Evolutionary conservation across 805 yeast genomes (phyloP).

Genomic region (Blastobotrys peoriensis): DNA sequence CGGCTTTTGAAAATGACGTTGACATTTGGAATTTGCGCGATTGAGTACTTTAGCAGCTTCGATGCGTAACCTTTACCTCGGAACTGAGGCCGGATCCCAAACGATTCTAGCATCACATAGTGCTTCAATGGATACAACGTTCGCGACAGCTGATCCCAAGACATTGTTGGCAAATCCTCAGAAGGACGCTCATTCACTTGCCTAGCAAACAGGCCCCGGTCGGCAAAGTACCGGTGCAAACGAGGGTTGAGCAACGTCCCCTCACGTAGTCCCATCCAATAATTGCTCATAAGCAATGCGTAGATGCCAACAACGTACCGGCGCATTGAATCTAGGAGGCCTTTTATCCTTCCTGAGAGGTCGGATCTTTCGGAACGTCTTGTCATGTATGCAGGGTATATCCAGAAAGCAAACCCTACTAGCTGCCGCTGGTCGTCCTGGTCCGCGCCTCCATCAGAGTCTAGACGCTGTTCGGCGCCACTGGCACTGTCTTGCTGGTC

Average conservation of each 20-base stretch:
- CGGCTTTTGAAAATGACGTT: background rate
- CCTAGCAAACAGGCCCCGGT: background rate
- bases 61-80: background rate
- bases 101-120: background rate
- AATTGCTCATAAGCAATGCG: background rate
- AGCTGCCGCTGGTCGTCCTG: background rate
- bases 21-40: background rate
- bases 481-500: too few species aligned
- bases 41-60: background rate
- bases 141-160: background rate
- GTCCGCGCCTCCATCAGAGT: too few species aligned
- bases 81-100: background rate
- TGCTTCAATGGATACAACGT: background rate
- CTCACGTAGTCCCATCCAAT: background rate
- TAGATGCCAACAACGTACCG: background rate
- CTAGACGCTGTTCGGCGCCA: too few species aligned
- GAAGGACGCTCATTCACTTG: background rate
- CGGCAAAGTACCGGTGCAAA: background rate
- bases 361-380: too few species aligned
- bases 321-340: too few species aligned
- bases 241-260: background rate
- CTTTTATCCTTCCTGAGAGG: too few species aligned
- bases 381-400: too few species aligned
- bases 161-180: background rate
- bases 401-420: background rate